Evolutionary conservation across 805 yeast genomes (phyloP).

Genomic region (Teunomyces kruisii): DNA sequence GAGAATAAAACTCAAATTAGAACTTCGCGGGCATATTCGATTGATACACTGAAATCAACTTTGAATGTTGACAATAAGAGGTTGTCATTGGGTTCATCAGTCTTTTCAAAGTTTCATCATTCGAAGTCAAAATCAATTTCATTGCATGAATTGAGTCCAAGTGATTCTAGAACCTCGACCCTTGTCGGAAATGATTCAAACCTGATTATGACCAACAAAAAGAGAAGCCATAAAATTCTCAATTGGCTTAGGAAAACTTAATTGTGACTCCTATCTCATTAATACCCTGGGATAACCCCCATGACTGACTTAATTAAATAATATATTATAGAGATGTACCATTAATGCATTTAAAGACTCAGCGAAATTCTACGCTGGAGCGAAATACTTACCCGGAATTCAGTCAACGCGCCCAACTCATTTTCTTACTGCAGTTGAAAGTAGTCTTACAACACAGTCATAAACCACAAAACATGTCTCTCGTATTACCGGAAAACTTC

Average conservation of each 20-base stretch:
- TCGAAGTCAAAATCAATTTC: slow-evolving; percentile 23
- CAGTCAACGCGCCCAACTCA: background rate
- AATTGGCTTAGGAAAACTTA: slow-evolving; percentile 25
- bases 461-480: slow-evolving; percentile 14
- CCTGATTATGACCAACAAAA: slow-evolving; percentile 12
- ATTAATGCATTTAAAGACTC: background rate
- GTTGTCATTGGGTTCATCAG: background rate
- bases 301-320: background rate
- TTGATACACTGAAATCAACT: slow-evolving; percentile 8
- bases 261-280: background rate
- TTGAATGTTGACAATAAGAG: background rate
- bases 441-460: background rate
- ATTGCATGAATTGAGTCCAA: slow-evolving; percentile 19
- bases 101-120: slow-evolving; percentile 10
- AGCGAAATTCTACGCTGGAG: background rate
- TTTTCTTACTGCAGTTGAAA: background rate
- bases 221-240: slow-evolving; percentile 18
- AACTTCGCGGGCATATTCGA: slow-evolving; percentile 10
- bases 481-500: slow-evolving; percentile 39
- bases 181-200: slow-evolving; percentile 6
- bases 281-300: background rate
- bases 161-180: slow-evolving; percentile 10
- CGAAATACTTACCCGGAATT: background rate
- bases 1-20: background rate
- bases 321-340: background rate